Percentiles rank a stretch among this genome's conserved stretches.
Conservation (phyloP, 352 stramenopile species). For the Phytophthora citricola region DNA sequence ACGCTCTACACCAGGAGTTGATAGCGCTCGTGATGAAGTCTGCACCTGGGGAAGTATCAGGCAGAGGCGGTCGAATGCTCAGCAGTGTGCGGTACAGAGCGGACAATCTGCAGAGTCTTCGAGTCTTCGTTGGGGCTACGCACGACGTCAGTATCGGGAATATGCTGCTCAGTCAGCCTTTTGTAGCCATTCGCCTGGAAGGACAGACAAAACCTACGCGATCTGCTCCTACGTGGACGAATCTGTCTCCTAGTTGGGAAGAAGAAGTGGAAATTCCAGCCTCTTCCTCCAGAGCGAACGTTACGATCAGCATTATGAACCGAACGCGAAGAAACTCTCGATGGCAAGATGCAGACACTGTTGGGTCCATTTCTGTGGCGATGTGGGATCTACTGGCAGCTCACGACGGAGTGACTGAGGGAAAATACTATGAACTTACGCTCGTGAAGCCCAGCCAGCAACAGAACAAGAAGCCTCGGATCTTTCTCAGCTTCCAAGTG, state of each 20-base stretch:
- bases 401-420: slow-evolving; percentile 20
- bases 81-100: slow-evolving; percentile 34
- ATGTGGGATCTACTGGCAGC: slow-evolving; percentile 47
- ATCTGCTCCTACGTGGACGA: slow-evolving; percentile 57
- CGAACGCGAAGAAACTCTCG: slow-evolving; percentile 31
- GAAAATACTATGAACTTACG: slow-evolving; percentile 35
- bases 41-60: slow-evolving; percentile 13
- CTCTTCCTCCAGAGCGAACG: slow-evolving; percentile 39
- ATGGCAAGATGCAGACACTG: slow-evolving; percentile 29
- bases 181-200: slow-evolving; percentile 55
- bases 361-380: slow-evolving; percentile 51
- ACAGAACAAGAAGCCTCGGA: slow-evolving; percentile 4
- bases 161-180: slow-evolving; percentile 57
- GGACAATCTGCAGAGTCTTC: slow-evolving; percentile 44
- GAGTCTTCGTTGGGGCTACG: slow-evolving; percentile 55
- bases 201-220: slow-evolving; percentile 38
- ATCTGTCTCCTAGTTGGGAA: slow-evolving; percentile 66
- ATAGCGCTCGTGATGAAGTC: slow-evolving; percentile 36
- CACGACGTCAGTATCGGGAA: slow-evolving; percentile 46
- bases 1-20: slow-evolving; percentile 50
- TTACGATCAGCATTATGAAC: slow-evolving; percentile 57
- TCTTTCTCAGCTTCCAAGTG: slow-evolving; percentile 47
- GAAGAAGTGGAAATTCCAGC: slow-evolving; percentile 66
- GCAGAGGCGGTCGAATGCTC: slow-evolving; percentile 21
- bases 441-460: slow-evolving; percentile 8